A percentile compares a stretch with the other conserved stretches of the same genome.
Conservation (phyloP, 228 moss, liverwort and hornwort species). For the Sphagnum fallax region DNA sequence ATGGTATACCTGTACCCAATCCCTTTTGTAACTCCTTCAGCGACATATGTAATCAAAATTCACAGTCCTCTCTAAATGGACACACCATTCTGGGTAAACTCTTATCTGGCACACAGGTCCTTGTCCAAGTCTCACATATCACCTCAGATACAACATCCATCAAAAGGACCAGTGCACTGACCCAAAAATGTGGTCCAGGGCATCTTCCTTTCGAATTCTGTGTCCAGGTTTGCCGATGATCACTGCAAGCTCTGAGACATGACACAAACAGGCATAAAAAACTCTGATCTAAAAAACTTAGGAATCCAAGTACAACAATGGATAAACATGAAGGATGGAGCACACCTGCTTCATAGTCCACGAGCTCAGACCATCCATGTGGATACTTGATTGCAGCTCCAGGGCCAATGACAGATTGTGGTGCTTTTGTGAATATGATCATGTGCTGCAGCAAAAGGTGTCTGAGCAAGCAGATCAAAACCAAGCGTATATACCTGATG, state of each 20-base stretch:
- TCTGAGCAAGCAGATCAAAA: too few relatives aligned
- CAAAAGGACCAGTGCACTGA: constrained; percentile 12
- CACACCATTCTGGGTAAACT: too few relatives aligned
- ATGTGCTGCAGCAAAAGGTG: constrained; percentile 39
- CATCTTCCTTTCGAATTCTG: constrained; percentile 59
- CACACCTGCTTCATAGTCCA: constrained; percentile 95
- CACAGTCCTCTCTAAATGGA: too few relatives aligned
- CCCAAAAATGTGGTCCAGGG: constrained; percentile 75
- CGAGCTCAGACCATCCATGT: constrained; percentile 78
- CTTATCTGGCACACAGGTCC: too few relatives aligned
- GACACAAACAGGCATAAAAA: background rate
- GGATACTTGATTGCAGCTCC: constrained; percentile 92
- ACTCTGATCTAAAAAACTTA: background rate
- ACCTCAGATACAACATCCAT: too few relatives aligned
- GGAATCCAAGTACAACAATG: background rate
- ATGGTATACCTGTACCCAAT: constrained; percentile 62
- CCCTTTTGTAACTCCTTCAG: background rate
- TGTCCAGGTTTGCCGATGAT: constrained; percentile 74
- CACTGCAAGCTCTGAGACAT: constrained; percentile 63
- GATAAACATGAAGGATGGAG: background rate
- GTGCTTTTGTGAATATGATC: constrained; percentile 89
- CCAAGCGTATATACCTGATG: too few relatives aligned
- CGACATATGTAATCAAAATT: too few relatives aligned
- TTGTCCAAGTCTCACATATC: too few relatives aligned
- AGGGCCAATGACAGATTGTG: constrained; percentile 87